Percentiles rank a stretch among this genome's conserved stretches.
phyloP scores from a whole-genome alignment of 2,329 filamentous ascomycete genomes.

The Bipolaris oryzae region DNA sequence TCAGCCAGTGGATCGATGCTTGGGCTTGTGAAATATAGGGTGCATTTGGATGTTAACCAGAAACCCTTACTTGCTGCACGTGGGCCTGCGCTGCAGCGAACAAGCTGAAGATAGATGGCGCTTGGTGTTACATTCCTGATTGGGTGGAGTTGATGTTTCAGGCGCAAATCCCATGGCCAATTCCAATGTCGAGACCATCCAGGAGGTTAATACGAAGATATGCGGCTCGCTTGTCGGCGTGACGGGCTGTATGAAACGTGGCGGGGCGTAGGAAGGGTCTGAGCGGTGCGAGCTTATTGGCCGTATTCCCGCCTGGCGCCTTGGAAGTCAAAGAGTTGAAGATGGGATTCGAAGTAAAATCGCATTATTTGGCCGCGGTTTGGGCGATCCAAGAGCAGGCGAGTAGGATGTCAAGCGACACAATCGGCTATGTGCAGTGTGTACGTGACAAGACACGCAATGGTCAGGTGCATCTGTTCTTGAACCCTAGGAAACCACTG shows the following conservation, averaged over 20 bases:
- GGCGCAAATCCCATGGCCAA: slow-evolving; percentile 10
- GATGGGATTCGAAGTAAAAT: background rate
- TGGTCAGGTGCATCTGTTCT: background rate
- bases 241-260: slow-evolving; percentile 1
- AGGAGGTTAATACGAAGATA: slow-evolving; percentile 1
- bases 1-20: slow-evolving; percentile 12
- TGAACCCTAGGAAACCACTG: background rate
- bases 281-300: background rate
- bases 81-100: slow-evolving; percentile 1
- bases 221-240: background rate
- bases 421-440: background rate
- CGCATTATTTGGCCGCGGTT: background rate
- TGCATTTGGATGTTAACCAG: background rate
- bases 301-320: background rate
- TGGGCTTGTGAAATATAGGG: background rate
- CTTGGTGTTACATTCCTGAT: slow-evolving; percentile 20
- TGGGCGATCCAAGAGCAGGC: background rate
- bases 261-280: slow-evolving; percentile 5
- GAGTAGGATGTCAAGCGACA: background rate
- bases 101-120: slow-evolving; percentile 2
- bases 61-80: background rate
- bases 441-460: background rate
- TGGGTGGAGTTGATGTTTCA: slow-evolving; percentile 14
- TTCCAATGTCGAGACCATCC: slow-evolving; percentile 2
- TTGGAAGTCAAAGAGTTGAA: background rate